Evolutionary conservation across 257 asterid genomes (phyloP), one percentile per base, ranked within the genome.

Genomic region (Solanum arcanum): DNA sequence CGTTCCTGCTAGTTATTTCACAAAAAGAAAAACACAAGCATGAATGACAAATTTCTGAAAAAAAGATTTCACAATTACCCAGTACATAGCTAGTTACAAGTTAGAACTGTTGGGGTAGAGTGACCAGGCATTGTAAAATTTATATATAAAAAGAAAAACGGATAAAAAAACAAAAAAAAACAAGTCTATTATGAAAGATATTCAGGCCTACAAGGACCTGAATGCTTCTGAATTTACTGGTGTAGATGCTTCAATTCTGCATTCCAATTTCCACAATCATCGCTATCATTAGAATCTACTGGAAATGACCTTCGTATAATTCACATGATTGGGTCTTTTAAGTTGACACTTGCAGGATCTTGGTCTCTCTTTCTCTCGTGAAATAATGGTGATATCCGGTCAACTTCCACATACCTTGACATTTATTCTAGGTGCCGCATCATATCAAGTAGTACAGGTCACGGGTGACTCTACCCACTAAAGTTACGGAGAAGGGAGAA

Each of bases 1-100:
- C 86, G 84, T 83, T 87, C 85, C 76, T 59, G 90, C 89, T 73
- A 49, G 88, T 64, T 6, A 76, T 70, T 35, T 49, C 29, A 31
- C 12, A 29, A n/a, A 74, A 73, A 73, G 13, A 74, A 49, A 49
- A 49, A 49, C 46, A 47, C 33, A 81, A 81, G 29, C 85, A 81
- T 49, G 85, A 81, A 49, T 5, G 18, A 47, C 18, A 29, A 81
- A 49, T 49, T 49, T 66, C 69, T 49, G 69, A 81, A 49, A 12
- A 81, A 33, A 20, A 29, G 85, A 21, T 81, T 47, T 81, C 69
- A 81, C 39, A 46, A 47, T 12, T 47, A 27, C 27, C 29, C 56
- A 52, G 39, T 18, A 29, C 39, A 49, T 31, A 15, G 84, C 85
- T 49, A 81, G 66, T 31, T 49, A 49, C 46, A 81, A 18, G 85